These are phyloP conservation scores for Fusarium concolor DNA, from an alignment of 2,329 filamentous ascomycete species.

Conservation along the genomic window DNA sequence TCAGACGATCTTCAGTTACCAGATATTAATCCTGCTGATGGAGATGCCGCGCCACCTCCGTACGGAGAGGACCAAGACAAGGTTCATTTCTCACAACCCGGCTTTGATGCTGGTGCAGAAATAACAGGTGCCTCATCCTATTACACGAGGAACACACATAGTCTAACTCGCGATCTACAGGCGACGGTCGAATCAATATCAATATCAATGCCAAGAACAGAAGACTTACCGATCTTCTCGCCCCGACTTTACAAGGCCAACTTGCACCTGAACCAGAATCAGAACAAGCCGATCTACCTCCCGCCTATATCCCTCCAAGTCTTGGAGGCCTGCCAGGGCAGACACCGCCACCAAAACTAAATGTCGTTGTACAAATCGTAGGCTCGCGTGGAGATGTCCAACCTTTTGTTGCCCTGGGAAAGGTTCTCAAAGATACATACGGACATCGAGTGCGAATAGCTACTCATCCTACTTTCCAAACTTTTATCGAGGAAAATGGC, in stretches of 20 bases:
- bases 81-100: slow-evolving; percentile 70
- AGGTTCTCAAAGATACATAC: slow-evolving; percentile 71
- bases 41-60: slow-evolving; percentile 62
- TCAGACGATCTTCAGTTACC: slow-evolving; percentile 57
- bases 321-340: slow-evolving; percentile 73
- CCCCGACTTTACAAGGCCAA: slow-evolving; percentile 71
- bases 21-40: slow-evolving; percentile 54
- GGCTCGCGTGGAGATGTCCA: slow-evolving; percentile 81
- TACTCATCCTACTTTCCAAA: slow-evolving; percentile 76
- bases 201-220: slow-evolving; percentile 78
- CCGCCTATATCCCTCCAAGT: slow-evolving; percentile 78
- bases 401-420: slow-evolving; percentile 77
- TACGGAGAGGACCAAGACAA: slow-evolving; percentile 69
- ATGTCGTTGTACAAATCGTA: slow-evolving; percentile 80
- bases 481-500: slow-evolving; percentile 75
- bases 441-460: slow-evolving; percentile 79
- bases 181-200: slow-evolving; percentile 83
- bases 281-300: slow-evolving; percentile 63
- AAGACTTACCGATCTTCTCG: slow-evolving; percentile 74
- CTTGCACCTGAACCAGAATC: slow-evolving; percentile 60
- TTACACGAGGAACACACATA: neutral
- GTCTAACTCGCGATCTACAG: slow-evolving; percentile 53
- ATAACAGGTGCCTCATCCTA: slow-evolving; percentile 60
- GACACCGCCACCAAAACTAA: slow-evolving; percentile 68
- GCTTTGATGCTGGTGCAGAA: slow-evolving; percentile 71